Evolutionary conservation across 1,139 yeast genomes (phyloP).

Genomic region (Yamadazyma trypodendri): DNA sequence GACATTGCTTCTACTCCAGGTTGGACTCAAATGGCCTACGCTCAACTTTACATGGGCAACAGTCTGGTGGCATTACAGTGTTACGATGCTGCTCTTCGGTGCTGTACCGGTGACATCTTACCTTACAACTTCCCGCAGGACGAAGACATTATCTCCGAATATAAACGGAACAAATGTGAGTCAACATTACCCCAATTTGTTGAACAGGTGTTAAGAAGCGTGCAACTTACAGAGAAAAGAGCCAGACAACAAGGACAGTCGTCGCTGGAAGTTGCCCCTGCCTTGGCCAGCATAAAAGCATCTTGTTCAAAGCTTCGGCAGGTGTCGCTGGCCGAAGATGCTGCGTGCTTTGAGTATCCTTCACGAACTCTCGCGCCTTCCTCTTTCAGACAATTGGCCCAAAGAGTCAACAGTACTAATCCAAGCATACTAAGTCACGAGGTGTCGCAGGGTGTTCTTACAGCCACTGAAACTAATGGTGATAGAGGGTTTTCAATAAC

Average conservation of each 20-base stretch:
- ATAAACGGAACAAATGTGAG: constrained; percentile 21
- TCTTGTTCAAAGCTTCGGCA: constrained; percentile 17
- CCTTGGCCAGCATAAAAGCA: constrained; percentile 30
- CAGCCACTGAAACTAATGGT: constrained; percentile 19
- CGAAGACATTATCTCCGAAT: constrained; percentile 18
- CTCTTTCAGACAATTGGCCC: constrained; percentile 28
- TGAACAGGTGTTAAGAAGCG: constrained; percentile 35
- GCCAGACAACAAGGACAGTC: constrained; percentile 39
- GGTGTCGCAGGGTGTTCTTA: constrained; percentile 37
- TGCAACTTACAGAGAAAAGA: constrained; percentile 39
- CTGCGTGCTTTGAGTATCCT: constrained; percentile 29
- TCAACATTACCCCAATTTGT: constrained; percentile 41
- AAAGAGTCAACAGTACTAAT: constrained; percentile 31
- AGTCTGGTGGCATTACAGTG: constrained; percentile 34
- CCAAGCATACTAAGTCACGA: constrained; percentile 43
- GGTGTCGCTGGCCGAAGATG: constrained; percentile 28
- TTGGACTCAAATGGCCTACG: constrained; percentile 48
- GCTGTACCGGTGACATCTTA: constrained; percentile 31
- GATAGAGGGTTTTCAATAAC: constrained; percentile 5
- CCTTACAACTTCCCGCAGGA: constrained; percentile 26
- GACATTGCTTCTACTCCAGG: constrained; percentile 42
- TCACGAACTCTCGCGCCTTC: constrained; percentile 26
- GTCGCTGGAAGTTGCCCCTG: constrained; percentile 19
- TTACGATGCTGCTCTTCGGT: constrained; percentile 32
- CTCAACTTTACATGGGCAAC: constrained; percentile 44